Percentiles rank a stretch among this genome's conserved stretches.
Evolutionary conservation across 1,284 basidiomycete genomes (phyloP).

Genomic region (Ustilago trichophora): DNA sequence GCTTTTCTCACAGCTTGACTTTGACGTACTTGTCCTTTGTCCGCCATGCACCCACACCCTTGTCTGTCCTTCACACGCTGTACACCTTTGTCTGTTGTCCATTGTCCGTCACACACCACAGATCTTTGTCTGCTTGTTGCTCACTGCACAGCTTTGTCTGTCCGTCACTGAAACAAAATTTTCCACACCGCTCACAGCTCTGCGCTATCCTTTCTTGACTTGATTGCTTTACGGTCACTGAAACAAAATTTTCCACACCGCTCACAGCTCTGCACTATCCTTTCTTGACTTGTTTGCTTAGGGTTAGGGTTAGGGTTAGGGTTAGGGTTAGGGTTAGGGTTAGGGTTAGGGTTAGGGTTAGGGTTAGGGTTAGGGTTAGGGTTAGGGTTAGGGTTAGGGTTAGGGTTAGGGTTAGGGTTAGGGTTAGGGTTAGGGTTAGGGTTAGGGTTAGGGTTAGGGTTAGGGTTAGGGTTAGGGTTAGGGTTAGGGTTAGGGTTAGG

Average conservation of each 20-base stretch:
- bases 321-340: slow-evolving; percentile 3
- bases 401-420: slow-evolving; percentile 13
- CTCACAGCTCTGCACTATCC: not conserved
- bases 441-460: slow-evolving; percentile 9
- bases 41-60: too few relatives aligned
- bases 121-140: too few relatives aligned
- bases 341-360: slow-evolving; percentile 6
- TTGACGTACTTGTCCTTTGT: too few relatives aligned
- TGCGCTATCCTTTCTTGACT: too few relatives aligned
- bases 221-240: too few relatives aligned
- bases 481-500: slow-evolving; percentile 7
- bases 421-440: slow-evolving; percentile 11
- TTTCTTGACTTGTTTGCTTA: not conserved
- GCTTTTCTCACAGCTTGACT: too few relatives aligned
- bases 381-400: slow-evolving; percentile 13
- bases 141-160: too few relatives aligned
- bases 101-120: too few relatives aligned
- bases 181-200: too few relatives aligned
- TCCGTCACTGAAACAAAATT: too few relatives aligned
- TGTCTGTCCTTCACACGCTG: too few relatives aligned
- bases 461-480: slow-evolving; percentile 8
- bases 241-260: not conserved
- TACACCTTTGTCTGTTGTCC: too few relatives aligned
- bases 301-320: slow-evolving; percentile 2
- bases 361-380: slow-evolving; percentile 6